Conservation (phyloP, 2,329 filamentous ascomycete species). For the Talaromyces sp. region DNA sequence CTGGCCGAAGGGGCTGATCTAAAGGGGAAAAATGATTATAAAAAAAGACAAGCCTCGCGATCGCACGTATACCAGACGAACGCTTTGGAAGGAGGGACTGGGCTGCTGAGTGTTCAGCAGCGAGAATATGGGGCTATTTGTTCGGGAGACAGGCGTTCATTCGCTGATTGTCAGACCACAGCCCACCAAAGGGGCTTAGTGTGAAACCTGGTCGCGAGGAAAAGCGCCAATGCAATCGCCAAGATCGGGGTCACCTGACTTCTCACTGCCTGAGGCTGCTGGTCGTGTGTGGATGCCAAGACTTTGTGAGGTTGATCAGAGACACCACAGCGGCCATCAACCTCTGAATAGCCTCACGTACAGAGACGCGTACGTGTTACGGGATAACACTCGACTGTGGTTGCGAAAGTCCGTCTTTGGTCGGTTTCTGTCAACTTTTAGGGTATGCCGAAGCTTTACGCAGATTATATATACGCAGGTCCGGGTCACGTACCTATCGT, state of each 20-base stretch:
- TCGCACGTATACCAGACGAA: slow-evolving; percentile 4
- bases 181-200: not conserved
- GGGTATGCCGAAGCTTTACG: too few relatives aligned
- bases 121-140: not conserved
- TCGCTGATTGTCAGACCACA: not conserved
- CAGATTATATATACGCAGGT: not conserved
- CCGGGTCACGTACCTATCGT: not conserved
- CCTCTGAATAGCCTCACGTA: not conserved
- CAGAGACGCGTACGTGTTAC: not conserved
- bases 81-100: not conserved
- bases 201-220: not conserved
- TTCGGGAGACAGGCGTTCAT: not conserved
- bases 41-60: not conserved
- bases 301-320: not conserved
- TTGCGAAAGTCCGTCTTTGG: not conserved
- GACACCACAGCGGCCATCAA: not conserved
- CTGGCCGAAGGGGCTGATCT: not conserved
- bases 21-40: not conserved
- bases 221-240: not conserved
- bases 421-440: not conserved
- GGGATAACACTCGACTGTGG: not conserved
- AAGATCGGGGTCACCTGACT: not conserved
- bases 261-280: not conserved
- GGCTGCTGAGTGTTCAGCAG: not conserved
- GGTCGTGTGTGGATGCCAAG: not conserved